These are phyloP conservation scores for Alternaria alternata DNA, from an alignment of 2,329 filamentous ascomycete genomes.

Conservation along the genomic window DNA sequence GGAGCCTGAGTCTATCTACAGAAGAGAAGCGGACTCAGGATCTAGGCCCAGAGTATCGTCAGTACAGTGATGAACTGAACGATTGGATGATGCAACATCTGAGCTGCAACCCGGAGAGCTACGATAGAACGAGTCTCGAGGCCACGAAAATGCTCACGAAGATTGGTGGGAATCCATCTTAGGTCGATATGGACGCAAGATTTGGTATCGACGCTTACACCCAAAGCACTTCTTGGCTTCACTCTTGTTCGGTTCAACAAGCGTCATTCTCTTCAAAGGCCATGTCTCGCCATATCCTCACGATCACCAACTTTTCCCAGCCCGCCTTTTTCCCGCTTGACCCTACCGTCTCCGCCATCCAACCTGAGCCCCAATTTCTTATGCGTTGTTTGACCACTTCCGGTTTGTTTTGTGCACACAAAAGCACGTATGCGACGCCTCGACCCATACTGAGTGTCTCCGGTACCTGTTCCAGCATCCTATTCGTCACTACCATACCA, in stretches of 20 bases:
- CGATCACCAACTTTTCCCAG: slow-evolving; percentile 91
- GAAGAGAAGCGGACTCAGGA: slow-evolving; percentile 18
- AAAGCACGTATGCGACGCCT: slow-evolving; percentile 86
- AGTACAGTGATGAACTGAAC: slow-evolving; percentile 38
- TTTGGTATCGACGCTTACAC: slow-evolving; percentile 14
- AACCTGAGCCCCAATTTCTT: slow-evolving; percentile 64
- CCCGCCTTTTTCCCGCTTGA: slow-evolving; percentile 86
- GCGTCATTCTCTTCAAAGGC: slow-evolving; percentile 1
- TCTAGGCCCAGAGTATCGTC: slow-evolving; percentile 13
- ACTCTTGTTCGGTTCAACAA: not conserved
- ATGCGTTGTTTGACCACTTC: slow-evolving; percentile 73
- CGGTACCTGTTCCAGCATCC: slow-evolving; percentile 76
- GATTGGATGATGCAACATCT: slow-evolving; percentile 37
- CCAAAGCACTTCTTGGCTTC: not conserved
- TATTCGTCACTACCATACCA: slow-evolving; percentile 92
- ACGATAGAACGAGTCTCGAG: slow-evolving; percentile 13
- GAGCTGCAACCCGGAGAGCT: slow-evolving; percentile 11
- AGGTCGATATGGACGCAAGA: slow-evolving; percentile 30
- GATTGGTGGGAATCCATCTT: slow-evolving; percentile 25
- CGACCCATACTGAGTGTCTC: slow-evolving; percentile 65
- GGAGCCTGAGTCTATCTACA: slow-evolving; percentile 11
- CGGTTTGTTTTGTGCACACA: slow-evolving; percentile 91
- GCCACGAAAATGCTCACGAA: slow-evolving; percentile 24
- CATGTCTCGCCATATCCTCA: slow-evolving; percentile 76
- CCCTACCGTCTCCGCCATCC: slow-evolving; percentile 80